phyloP scores from a whole-genome alignment of 148 eudicot species.

The Fallopia convolvulus region DNA sequence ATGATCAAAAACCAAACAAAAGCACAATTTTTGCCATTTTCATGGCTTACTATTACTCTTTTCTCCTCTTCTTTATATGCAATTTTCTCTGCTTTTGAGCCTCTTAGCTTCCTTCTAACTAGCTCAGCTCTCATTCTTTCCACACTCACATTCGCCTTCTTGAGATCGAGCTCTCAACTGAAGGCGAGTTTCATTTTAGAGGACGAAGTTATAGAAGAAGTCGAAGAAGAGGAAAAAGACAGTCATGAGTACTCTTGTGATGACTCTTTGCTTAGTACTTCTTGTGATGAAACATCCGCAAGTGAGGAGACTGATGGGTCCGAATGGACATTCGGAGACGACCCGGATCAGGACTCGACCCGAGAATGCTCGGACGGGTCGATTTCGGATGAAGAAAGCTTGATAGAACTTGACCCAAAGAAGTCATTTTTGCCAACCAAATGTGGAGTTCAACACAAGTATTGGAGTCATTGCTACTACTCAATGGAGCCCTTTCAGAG shows the following conservation, averaged over 20 bases:
- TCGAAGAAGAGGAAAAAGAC: background rate
- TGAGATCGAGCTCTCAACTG: background rate
- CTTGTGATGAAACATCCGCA: background rate
- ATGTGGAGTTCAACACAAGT: conserved; percentile 23
- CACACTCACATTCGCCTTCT: background rate
- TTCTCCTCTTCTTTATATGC: background rate
- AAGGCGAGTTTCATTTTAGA: background rate
- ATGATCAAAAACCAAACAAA: background rate
- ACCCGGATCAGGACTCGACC: background rate
- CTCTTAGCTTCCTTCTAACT: background rate
- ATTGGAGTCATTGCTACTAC: conserved; percentile 23
- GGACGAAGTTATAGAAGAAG: background rate
- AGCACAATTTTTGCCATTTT: background rate
- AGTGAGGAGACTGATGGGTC: conserved; percentile 9
- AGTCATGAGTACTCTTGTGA: background rate
- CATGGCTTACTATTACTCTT: conserved; percentile 4
- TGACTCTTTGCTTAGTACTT: background rate
- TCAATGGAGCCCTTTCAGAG: conserved; percentile 22
- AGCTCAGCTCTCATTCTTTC: background rate
- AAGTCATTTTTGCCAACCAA: conserved; percentile 10
- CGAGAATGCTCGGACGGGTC: conserved; percentile 42
- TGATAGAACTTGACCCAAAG: conserved; percentile 48
- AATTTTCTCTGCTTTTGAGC: background rate
- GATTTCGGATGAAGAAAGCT: conserved; percentile 84
- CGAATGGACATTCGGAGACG: conserved; percentile 5